Evolutionary conservation across 1,284 basidiomycete genomes (phyloP).

Genomic region (Fomitopsis pinicola): DNA sequence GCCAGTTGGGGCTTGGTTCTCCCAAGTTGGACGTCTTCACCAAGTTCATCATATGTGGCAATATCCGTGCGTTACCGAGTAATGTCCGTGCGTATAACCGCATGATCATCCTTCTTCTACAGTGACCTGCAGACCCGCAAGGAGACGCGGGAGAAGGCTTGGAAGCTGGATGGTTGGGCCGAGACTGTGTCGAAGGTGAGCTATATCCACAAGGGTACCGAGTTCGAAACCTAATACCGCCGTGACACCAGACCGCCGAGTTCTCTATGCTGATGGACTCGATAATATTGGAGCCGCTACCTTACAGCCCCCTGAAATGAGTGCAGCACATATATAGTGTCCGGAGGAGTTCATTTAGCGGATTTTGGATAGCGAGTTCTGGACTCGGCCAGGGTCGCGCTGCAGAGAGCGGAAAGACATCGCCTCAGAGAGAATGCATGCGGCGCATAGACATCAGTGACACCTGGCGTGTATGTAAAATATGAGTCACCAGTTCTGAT

Average conservation of each 20-base stretch:
- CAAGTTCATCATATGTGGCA: constrained; percentile 95
- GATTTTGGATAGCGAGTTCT: background rate
- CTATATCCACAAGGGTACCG: background rate
- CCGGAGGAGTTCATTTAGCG: background rate
- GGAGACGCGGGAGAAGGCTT: constrained; percentile 81
- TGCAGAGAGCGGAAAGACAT: background rate
- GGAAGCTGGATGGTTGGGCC: constrained; percentile 91
- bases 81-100: constrained; percentile 7
- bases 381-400: background rate
- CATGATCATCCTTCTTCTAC: constrained; percentile 1
- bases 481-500: constrained; percentile 4
- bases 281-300: constrained; percentile 66
- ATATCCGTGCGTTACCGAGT: constrained; percentile 63
- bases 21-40: constrained; percentile 86
- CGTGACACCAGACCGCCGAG: constrained; percentile 61
- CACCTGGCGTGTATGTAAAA: constrained; percentile 1
- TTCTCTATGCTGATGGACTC: constrained; percentile 77
- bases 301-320: constrained; percentile 78
- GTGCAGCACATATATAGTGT: background rate
- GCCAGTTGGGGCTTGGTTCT: constrained; percentile 93
- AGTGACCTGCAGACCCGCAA: constrained; percentile 81
- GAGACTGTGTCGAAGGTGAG: constrained; percentile 88
- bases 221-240: constrained; percentile 10
- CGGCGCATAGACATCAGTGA: background rate
- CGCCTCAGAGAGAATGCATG: background rate